Evolutionary conservation across 371 early-diverging fungal genomes (phyloP).

Genomic region (Funneliformis caledonium): DNA sequence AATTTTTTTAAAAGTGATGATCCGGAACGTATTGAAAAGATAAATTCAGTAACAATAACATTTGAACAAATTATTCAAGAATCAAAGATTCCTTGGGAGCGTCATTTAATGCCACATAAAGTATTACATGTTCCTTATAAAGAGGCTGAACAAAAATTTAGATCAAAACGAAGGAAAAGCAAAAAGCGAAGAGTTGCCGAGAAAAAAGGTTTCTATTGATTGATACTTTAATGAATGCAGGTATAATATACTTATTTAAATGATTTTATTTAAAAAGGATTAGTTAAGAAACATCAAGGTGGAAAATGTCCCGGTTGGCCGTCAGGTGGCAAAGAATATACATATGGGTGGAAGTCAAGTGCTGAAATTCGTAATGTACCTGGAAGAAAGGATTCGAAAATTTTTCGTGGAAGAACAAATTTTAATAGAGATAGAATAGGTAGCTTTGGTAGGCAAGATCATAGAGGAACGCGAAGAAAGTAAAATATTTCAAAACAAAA

Average conservation of each 20-base stretch:
- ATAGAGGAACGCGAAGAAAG: no score
- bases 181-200: slow-evolving; percentile 24
- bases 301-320: slow-evolving; percentile 7
- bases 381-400: neutral
- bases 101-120: slow-evolving; percentile 30
- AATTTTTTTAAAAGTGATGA: neutral
- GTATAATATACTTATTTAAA: neutral
- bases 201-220: neutral
- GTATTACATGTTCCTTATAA: slow-evolving; percentile 24
- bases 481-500: no score
- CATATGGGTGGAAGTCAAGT: slow-evolving; percentile 12
- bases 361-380: neutral
- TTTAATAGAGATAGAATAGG: no score
- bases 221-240: neutral
- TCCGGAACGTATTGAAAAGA: neutral
- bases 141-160: neutral
- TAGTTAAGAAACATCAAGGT: neutral
- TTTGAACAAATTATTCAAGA: slow-evolving; percentile 16
- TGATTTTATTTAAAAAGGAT: neutral
- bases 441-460: no score
- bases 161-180: slow-evolving; percentile 17
- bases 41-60: neutral
- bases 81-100: slow-evolving; percentile 38
- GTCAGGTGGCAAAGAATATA: slow-evolving; percentile 11
- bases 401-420: neutral